Conservation (phyloP, 1,284 basidiomycete genomes). For the Leccinum colubrinum region DNA sequence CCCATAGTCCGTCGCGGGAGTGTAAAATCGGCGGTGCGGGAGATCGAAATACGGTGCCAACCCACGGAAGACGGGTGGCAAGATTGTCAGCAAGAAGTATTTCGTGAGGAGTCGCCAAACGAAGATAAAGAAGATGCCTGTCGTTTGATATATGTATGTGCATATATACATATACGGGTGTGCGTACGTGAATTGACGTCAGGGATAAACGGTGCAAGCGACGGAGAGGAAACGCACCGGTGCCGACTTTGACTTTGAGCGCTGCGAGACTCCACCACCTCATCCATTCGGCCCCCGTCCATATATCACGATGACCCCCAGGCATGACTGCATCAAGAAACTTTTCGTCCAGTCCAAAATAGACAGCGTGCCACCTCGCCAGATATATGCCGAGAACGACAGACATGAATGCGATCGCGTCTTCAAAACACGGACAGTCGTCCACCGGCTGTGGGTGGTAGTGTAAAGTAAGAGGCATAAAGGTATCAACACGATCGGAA, state of each 20-base stretch:
- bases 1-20: conserved; percentile 84
- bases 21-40: conserved; percentile 82
- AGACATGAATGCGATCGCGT: conserved; percentile 90
- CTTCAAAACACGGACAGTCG: conserved; percentile 98
- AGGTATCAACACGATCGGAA: conserved; percentile 68
- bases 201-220: neutral
- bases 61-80: conserved; percentile 82
- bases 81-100: conserved; percentile 62
- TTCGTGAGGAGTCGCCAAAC: conserved; percentile 86
- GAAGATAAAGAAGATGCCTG: conserved; percentile 71
- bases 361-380: conserved; percentile 57
- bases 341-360: conserved; percentile 36
- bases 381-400: conserved; percentile 80
- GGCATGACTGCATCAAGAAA: conserved; percentile 51
- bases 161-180: neutral
- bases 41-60: conserved; percentile 62
- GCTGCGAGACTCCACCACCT: conserved; percentile 57
- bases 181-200: neutral
- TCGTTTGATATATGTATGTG: neutral
- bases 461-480: conserved; percentile 73
- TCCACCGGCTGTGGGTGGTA: conserved; percentile 92
- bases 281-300: conserved; percentile 46
- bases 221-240: conserved; percentile 40
- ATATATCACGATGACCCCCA: conserved; percentile 44
- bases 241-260: conserved; percentile 69